Base-by-base conservation (phyloP, 129 eudicot genomes). In the Centrapalus pauciflorus region DNA sequence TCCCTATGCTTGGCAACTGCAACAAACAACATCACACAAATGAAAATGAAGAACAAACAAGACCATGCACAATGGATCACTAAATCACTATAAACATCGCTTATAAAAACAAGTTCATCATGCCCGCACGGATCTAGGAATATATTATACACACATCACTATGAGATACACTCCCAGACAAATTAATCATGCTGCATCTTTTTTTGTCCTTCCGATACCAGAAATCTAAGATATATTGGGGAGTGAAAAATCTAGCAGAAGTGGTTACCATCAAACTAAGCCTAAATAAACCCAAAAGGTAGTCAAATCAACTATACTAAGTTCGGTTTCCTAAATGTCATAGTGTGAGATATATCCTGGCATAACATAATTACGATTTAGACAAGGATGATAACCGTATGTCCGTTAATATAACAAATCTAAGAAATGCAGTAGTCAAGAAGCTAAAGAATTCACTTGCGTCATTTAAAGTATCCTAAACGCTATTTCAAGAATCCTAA, bases 1-100 rank as follows among this genome's bases (percentile, higher is more conserved):
- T 85, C 77, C 97, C 97, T 66, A 91, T 69, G 78, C 90, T 91
- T 10, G 88, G 78, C 85, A 91, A 61, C 97, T 91, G 88, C 77
- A 80, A 76, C 64, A 70, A n/a, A 55, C 66, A 45, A 29, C 14
- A 14, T 60, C 25, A 49, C 66, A 40, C 54, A 28, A 70, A 17
- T 66, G 17, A 41, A 40, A 54, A 13, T n/a, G 1, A 69, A n/a
- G 23, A 45, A 57, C 34, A 41, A 7, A 27, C 57, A 40, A 35
- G n/a, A 9, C 25, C 40, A 41, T 56, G 14, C 65, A 76, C 40
- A 32, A 4, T 37, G 5, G 41, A 9, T 2, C 51, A 7, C 25
- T 21, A 29, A 32, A 9, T 2, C 51, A 7, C 25, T 21, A 29
- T 25, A 35, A 60, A 38, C 24, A 41, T 14, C 21, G 11, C 37